phyloP scores from a whole-genome alignment of 352 stramenopile genomes.

The Phytophthora nicotianae region DNA sequence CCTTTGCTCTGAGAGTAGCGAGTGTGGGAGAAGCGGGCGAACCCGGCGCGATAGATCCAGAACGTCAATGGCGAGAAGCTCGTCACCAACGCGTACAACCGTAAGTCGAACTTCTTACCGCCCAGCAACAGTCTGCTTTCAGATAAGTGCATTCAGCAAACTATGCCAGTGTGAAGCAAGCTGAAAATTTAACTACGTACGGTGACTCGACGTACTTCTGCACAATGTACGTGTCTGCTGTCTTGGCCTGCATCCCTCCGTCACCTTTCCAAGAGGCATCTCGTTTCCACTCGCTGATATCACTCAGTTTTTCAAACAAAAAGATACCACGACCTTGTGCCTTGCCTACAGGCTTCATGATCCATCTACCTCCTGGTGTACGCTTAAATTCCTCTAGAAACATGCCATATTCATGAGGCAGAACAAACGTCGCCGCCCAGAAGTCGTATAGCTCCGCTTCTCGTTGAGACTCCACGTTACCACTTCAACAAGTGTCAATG shows the following conservation, averaged over 20 bases:
- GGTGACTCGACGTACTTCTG: slow-evolving; percentile 84
- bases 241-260: slow-evolving; percentile 43
- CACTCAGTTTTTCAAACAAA: slow-evolving; percentile 85
- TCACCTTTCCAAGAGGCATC: slow-evolving; percentile 66
- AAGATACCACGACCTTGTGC: slow-evolving; percentile 85
- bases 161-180: background rate
- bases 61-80: slow-evolving; percentile 82
- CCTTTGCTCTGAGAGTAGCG: slow-evolving; percentile 71
- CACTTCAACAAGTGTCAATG: slow-evolving; percentile 22
- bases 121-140: slow-evolving; percentile 53
- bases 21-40: slow-evolving; percentile 83
- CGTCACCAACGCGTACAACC: slow-evolving; percentile 90
- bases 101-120: slow-evolving; percentile 91
- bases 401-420: slow-evolving; percentile 89
- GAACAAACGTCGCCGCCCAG: slow-evolving; percentile 80
- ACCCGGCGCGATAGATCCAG: slow-evolving; percentile 88
- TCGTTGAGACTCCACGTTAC: slow-evolving; percentile 31
- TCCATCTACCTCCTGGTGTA: slow-evolving; percentile 81
- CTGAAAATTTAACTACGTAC: slow-evolving; percentile 22
- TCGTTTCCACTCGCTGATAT: slow-evolving; percentile 90
- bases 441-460: slow-evolving; percentile 67
- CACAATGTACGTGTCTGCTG: slow-evolving; percentile 71
- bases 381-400: slow-evolving; percentile 76
- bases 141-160: background rate
- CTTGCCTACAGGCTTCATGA: slow-evolving; percentile 94